Evolutionary conservation across 2,329 filamentous ascomycete species (phyloP).

Genomic region (Ceratocystis variospora): DNA sequence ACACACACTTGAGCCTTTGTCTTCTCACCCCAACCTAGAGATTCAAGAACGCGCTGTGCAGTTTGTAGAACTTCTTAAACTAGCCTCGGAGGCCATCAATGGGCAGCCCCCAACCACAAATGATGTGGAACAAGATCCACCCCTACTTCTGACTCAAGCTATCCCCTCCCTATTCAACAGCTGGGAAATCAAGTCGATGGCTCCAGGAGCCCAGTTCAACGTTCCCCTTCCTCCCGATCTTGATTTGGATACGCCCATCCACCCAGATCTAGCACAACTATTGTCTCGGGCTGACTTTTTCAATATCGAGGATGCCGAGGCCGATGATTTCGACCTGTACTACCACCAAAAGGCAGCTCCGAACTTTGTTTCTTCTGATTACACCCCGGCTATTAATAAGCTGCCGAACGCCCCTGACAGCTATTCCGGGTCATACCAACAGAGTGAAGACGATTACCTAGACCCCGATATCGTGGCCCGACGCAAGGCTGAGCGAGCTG

Average conservation of each 20-base stretch:
- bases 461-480: constrained; percentile 62
- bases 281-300: constrained; percentile 45
- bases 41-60: constrained; percentile 92
- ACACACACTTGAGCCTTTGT: constrained; percentile 65
- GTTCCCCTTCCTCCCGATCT: constrained; percentile 66
- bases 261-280: constrained; percentile 54
- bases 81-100: constrained; percentile 68
- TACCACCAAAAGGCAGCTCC: constrained; percentile 45
- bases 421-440: constrained; percentile 40
- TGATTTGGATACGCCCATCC: constrained; percentile 70
- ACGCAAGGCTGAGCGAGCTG: constrained; percentile 60
- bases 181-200: constrained; percentile 84
- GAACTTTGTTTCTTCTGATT: constrained; percentile 35
- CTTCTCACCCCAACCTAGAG: constrained; percentile 73
- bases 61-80: constrained; percentile 74
- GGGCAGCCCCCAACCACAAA: constrained; percentile 47
- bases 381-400: constrained; percentile 41
- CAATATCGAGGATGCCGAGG: constrained; percentile 37
- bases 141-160: constrained; percentile 75
- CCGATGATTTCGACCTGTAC: constrained; percentile 54
- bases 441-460: constrained; percentile 50
- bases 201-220: constrained; percentile 65
- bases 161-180: constrained; percentile 79
- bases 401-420: constrained; percentile 35
- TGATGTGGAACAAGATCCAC: constrained; percentile 49